Evolutionary conservation across 1,284 basidiomycete genomes (phyloP), one percentile per base, ranked within the genome.

Genomic region (Neotropicomus parvogracilis): DNA sequence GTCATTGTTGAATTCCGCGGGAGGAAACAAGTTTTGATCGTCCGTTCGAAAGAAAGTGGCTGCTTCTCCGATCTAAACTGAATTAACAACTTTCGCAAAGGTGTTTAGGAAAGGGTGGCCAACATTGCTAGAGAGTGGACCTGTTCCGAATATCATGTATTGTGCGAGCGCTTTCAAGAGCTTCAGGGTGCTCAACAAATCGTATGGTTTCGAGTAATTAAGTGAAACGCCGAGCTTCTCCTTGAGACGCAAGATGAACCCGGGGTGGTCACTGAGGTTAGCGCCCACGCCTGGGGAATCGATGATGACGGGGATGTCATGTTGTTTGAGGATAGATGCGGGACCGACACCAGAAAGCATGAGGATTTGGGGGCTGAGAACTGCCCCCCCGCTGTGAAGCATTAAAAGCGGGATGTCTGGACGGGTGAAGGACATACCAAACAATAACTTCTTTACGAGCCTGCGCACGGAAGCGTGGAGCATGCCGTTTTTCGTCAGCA

Each of bases 311-410:
- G 75, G 70, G 26, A 87, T 80, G 8, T 60, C 56, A 48, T 77
- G 68, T 29, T 69, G 59, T 9, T 67, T 53, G n/a, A 88, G 73
- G 17, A 84, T 72, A 14, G 69, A 64, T 3, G 72, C 71, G 16
- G 82, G 79, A 0, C 85, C 85, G 19, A 88, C 63, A 5, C 87
- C 87, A 14, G 82, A 85, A 28, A 87, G 72, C 72, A 88, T 75
- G 12, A 91, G 74, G 34, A 90, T 76, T 72, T 89, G 63, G 11
- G 84, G 84, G 11, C 80, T 76, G 48, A 83, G 80, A 9, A 85
- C 64, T 0, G 81, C 75, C 0, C 84, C 83, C 20, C 77, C 80
- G 31, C 85, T 86, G 51, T 28, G 6, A 14, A 28, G 7, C 1
- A 28, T 32, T 57, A 17, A 52, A 36, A 8, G 10, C 21, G 5